Evolutionary conservation across 108 stramenopile species (phyloP), one percentile per base, ranked within the genome.

Genomic region (Epithemia pelagica): DNA sequence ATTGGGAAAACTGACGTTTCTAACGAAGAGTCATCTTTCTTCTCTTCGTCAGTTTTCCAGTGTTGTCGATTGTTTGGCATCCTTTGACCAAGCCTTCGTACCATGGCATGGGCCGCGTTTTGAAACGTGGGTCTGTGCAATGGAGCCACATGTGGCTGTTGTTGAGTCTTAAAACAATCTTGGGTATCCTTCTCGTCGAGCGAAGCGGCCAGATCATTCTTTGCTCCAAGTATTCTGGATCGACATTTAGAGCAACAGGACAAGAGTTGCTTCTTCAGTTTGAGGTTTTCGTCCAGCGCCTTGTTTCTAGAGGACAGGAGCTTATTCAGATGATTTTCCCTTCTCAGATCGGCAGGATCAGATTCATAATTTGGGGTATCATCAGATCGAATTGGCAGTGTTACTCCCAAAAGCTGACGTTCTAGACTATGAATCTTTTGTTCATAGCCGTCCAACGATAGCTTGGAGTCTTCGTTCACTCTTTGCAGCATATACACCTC

Each of bases 231-330:
- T 8, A 58, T 32, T 28, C 33, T 63, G 32, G 33, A 46, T 5
- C 46, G 46, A 63, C 62, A 63, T n/a, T 30, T 2, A 8, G 23
- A 22, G 33, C 62, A 63, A 15, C 29, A 31, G 32, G 22, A 2
- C 8, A 63, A 46, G 32, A 63, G 62, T n/a, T 26, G 30, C 46
- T 51, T 37, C 37, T 63, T 63, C 62, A 63, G 23, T 26, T 51
- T 37, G 32, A 25, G n/a, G 31, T 63, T 63, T 63, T 63, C 62
- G 24, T 63, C 24, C 24, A 63, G 24, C 1, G 32, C 62, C 26
- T 46, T 30, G 31, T 46, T 63, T 24, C 62, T 30, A 1, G 62
- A 37, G 2, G 31, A 1, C 8, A 63, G 33, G 8, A 63, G 33
- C 29, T 28, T 31, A 21, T 63, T 63, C 37, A 63, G 26, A 46